phyloP scores from a whole-genome alignment of 371 early-diverging fungal species.

The Dichotomocladium elegans region DNA sequence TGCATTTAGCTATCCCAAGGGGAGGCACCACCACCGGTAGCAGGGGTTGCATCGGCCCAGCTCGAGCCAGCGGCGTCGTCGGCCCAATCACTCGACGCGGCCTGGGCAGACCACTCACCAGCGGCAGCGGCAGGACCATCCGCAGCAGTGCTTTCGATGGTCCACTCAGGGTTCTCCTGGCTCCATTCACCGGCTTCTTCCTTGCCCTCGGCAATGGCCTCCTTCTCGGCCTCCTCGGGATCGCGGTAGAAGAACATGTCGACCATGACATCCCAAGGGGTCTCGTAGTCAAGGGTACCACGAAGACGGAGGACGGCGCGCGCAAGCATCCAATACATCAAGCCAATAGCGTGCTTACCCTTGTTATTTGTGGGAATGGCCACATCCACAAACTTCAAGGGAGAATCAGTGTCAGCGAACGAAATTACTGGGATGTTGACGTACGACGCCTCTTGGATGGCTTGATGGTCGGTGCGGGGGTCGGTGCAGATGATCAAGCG shows the following conservation, averaged over 20 bases:
- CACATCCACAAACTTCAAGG: conserved; percentile 93
- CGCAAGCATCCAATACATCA: conserved; percentile 96
- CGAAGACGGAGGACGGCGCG: conserved; percentile 98
- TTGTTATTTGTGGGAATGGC: conserved; percentile 99
- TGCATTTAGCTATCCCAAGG: conserved; percentile 26
- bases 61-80: conserved; percentile 18
- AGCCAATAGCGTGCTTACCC: conserved; percentile 97
- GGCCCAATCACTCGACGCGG: conserved; percentile 28
- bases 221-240: conserved; percentile 91
- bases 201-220: conserved; percentile 18
- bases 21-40: conserved; percentile 17
- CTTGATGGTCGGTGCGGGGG: conserved; percentile 98
- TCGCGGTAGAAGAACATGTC: conserved; percentile 98
- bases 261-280: conserved; percentile 93
- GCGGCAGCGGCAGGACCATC: conserved; percentile 11
- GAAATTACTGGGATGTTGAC: conserved; percentile 99
- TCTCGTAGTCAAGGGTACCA: conserved; percentile 80
- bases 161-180: conserved; percentile 2
- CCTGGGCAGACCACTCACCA: conserved; percentile 28
- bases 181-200: conserved; percentile 13
- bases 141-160: conserved; percentile 9
- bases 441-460: conserved; percentile 97
- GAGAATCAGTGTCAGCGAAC: conserved; percentile 97
- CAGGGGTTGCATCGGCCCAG: conserved; percentile 13
- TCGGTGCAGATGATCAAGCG: conserved; percentile 97